These are phyloP conservation scores for Bipolaris sorokiniana DNA, from an alignment of 2,329 filamentous ascomycete species.

Conservation along the genomic window DNA sequence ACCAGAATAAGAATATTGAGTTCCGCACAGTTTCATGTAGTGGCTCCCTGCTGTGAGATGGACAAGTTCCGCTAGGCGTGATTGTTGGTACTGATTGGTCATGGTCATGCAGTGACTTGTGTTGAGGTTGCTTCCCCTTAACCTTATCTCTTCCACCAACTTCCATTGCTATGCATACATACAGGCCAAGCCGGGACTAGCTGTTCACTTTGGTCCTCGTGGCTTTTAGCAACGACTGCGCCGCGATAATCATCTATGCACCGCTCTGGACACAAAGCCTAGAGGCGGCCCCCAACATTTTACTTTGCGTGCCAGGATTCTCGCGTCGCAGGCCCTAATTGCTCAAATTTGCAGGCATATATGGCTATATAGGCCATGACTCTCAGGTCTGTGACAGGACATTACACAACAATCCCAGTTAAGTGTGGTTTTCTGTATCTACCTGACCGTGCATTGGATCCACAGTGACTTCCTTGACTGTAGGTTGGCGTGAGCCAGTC, in stretches of 20 bases:
- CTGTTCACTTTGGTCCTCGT: conserved; percentile 2
- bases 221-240: conserved; percentile 2
- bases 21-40: conserved; percentile 16
- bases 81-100: conserved; percentile 18
- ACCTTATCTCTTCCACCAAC: conserved; percentile 19
- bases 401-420: conserved; percentile 8
- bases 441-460: neutral
- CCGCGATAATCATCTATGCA: conserved; percentile 7
- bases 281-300: conserved; percentile 8
- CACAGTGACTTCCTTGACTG: neutral
- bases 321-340: conserved; percentile 14
- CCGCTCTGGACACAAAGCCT: conserved; percentile 3
- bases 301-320: neutral
- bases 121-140: conserved; percentile 6
- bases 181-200: neutral
- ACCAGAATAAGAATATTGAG: conserved; percentile 6
- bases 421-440: conserved; percentile 9
- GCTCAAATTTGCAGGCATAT: conserved; percentile 12
- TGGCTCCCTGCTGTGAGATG: conserved; percentile 17
- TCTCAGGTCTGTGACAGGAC: neutral
- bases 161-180: conserved; percentile 6
- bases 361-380: neutral
- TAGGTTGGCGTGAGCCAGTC: conserved; percentile 9
- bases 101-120: conserved; percentile 10
- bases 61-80: conserved; percentile 13